These are phyloP conservation scores for Ilyonectria sp. DNA, from an alignment of 2,329 filamentous ascomycete genomes.

Conservation along the genomic window DNA sequence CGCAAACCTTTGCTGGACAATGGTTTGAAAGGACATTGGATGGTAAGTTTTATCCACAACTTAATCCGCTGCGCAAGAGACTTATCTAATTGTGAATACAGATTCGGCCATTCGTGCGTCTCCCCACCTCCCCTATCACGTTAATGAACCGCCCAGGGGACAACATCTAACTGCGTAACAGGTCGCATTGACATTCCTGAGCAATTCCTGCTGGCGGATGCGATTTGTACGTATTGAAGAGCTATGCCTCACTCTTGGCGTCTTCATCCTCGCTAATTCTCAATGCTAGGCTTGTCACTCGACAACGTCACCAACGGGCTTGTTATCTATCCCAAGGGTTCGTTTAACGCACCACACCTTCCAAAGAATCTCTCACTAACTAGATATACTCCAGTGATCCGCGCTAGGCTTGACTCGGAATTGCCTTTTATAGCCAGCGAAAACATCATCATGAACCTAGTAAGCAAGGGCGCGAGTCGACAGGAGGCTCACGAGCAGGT, in stretches of 20 bases:
- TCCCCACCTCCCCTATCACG: background rate
- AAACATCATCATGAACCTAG: slow-evolving; percentile 40
- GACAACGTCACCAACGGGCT: slow-evolving; percentile 42
- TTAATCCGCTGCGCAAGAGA: background rate
- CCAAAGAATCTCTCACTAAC: background rate
- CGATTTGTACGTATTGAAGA: slow-evolving; percentile 23
- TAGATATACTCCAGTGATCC: slow-evolving; percentile 9
- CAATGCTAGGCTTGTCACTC: slow-evolving; percentile 12
- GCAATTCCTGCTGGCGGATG: slow-evolving; percentile 37
- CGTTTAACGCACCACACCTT: background rate
- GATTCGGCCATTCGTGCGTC: background rate
- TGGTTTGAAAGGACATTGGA: slow-evolving; percentile 38
- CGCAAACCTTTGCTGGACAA: slow-evolving; percentile 25
- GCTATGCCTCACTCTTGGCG: background rate
- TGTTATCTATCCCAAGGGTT: slow-evolving; percentile 37
- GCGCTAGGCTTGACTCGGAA: slow-evolving; percentile 29
- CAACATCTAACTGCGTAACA: background rate
- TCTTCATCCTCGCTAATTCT: background rate
- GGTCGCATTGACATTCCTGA: slow-evolving; percentile 38
- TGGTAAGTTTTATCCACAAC: slow-evolving; percentile 5
- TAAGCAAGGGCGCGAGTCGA: slow-evolving; percentile 33
- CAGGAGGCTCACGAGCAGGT: slow-evolving; percentile 44
- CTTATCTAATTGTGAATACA: background rate
- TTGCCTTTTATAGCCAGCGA: slow-evolving; percentile 41
- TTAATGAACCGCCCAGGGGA: background rate